phyloP scores from a whole-genome alignment of 2,329 filamentous ascomycete genomes.

The Claviceps cyperi region DNA sequence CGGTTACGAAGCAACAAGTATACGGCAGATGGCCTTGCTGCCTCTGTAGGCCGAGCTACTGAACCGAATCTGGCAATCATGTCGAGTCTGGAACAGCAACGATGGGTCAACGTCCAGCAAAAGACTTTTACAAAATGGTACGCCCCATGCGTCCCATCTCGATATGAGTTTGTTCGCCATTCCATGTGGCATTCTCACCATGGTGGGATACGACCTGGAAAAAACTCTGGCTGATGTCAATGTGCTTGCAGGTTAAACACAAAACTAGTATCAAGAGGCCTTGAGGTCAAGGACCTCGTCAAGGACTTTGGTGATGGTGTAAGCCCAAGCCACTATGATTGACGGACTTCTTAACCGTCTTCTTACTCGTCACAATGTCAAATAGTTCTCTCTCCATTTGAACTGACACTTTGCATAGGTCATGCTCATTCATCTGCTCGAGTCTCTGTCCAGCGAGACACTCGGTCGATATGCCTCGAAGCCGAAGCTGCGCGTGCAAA shows the following conservation, averaged over 20 bases:
- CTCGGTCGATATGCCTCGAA: constrained; percentile 93
- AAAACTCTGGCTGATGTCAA: constrained; percentile 5
- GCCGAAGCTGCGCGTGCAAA: constrained; percentile 89
- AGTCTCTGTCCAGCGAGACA: constrained; percentile 87
- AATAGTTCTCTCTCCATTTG: too few species aligned
- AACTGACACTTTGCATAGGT: constrained; percentile 39
- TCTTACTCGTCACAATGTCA: too few species aligned
- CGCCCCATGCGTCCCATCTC: not conserved
- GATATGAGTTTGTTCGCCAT: not conserved
- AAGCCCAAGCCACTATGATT: constrained; percentile 25
- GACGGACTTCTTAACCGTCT: constrained; percentile 1
- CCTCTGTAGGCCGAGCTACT: constrained; percentile 29
- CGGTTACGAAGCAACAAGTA: constrained; percentile 18
- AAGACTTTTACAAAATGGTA: constrained; percentile 98
- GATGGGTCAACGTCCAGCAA: constrained; percentile 73
- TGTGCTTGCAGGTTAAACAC: constrained; percentile 65
- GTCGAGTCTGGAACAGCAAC: constrained; percentile 49
- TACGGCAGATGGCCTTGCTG: constrained; percentile 28
- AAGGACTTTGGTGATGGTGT: constrained; percentile 87
- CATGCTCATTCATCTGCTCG: constrained; percentile 88
- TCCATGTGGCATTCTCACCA: not conserved
- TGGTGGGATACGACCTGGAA: not conserved
- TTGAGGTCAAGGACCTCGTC: constrained; percentile 78
- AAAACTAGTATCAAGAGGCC: constrained; percentile 65
- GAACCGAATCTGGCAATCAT: constrained; percentile 41